phyloP scores from a whole-genome alignment of 2,329 filamentous ascomycete genomes.

The Penicillium glabrum region DNA sequence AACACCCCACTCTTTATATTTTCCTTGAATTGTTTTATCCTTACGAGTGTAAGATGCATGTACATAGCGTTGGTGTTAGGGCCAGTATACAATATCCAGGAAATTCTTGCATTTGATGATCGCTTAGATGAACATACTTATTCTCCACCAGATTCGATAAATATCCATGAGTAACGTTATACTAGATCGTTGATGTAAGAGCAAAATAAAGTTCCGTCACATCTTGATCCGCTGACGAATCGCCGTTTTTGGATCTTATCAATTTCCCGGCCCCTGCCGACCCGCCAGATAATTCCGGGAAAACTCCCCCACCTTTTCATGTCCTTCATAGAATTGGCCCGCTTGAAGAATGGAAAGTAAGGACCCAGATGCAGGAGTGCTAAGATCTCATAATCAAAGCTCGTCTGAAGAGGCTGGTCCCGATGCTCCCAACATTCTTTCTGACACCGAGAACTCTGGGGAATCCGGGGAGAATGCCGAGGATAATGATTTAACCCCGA shows the following conservation, averaged over 20 bases:
- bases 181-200: not conserved
- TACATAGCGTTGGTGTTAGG: slow-evolving; percentile 4
- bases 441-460: not conserved
- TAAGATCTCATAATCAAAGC: not conserved
- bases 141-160: not conserved
- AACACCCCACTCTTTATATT: not conserved
- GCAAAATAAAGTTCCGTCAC: not conserved
- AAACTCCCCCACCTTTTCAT: not conserved
- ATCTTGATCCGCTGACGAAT: not conserved
- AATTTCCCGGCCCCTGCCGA: not conserved
- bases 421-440: not conserved
- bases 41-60: not conserved
- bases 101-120: not conserved
- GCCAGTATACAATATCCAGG: not conserved
- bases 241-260: not conserved
- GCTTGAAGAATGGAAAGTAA: slow-evolving; percentile 28
- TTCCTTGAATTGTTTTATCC: not conserved
- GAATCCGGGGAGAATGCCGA: not conserved
- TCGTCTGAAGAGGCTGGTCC: not conserved
- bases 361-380: not conserved
- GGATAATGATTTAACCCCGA: not conserved
- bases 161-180: no score
- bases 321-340: slow-evolving; percentile 15
- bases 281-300: not conserved
- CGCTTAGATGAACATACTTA: not conserved